These are phyloP conservation scores for Silene latifolia DNA, from an alignment of 148 eudicot species.

Conservation along the genomic window DNA sequence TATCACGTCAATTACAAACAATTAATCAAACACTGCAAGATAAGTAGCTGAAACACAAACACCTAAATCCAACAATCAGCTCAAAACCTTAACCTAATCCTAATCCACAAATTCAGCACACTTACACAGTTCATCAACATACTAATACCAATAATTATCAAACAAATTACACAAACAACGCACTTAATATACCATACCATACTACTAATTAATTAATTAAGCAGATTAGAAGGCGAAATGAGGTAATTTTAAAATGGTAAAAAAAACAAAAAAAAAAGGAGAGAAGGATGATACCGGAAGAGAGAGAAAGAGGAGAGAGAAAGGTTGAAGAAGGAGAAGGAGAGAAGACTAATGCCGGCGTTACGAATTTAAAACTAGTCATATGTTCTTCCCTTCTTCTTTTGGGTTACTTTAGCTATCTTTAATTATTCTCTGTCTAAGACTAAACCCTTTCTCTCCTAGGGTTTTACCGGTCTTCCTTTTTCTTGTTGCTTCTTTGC, in stretches of 20 bases:
- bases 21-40: too few relatives aligned
- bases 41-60: background rate
- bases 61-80: background rate
- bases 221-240: background rate
- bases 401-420: background rate
- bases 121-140: background rate
- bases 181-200: background rate
- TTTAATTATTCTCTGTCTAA: background rate
- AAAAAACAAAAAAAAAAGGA: background rate
- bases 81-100: background rate
- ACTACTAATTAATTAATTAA: background rate
- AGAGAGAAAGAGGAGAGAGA: constrained; percentile 27
- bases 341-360: constrained; percentile 31
- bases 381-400: background rate
- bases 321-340: constrained; percentile 20
- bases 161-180: background rate
- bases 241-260: background rate
- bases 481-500: too few relatives aligned
- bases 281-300: constrained; percentile 28
- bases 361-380: constrained; percentile 2
- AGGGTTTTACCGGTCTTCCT: background rate
- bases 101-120: background rate
- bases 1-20: too few relatives aligned
- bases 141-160: background rate
- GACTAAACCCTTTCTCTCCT: background rate